A percentile compares a stretch with the other conserved stretches of the same genome.
Conservation (phyloP, 2,329 filamentous ascomycete genomes). For the Penicillium sclerotigenum region DNA sequence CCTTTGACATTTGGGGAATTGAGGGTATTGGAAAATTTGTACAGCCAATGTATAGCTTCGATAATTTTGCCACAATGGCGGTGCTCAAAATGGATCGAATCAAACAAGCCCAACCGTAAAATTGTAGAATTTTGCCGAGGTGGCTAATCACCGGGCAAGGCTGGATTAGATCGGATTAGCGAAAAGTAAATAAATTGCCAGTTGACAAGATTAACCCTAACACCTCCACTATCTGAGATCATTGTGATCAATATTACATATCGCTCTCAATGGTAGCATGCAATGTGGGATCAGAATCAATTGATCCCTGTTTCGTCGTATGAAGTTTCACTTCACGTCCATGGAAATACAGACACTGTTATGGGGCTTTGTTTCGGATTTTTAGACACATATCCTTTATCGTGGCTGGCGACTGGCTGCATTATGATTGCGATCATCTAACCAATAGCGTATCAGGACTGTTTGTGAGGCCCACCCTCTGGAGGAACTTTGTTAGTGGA, state of each 20-base stretch:
- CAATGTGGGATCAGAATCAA: not conserved
- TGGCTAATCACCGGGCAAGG: not conserved
- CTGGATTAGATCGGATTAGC: not conserved
- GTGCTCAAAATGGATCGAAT: not conserved
- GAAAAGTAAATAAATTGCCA: not conserved
- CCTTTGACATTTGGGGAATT: too few species aligned
- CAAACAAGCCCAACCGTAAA: not conserved
- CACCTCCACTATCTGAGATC: not conserved
- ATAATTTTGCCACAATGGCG: not conserved
- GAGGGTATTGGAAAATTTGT: not conserved
- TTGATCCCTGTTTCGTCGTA: not conserved
- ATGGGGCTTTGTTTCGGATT: not conserved
- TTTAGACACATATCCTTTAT: not conserved
- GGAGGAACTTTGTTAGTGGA: not conserved
- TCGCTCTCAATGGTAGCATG: not conserved
- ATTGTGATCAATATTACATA: not conserved
- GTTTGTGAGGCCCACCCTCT: fast-evolving
- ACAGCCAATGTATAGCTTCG: not conserved
- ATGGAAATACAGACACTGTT: not conserved
- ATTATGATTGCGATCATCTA: not conserved
- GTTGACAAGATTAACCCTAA: not conserved
- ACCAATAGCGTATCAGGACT: not conserved
- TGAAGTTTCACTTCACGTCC: not conserved
- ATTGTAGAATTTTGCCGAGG: not conserved
- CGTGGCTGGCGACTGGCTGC: not conserved